A percentile compares a stretch with the other conserved stretches of the same genome.
phyloP scores from a whole-genome alignment of 2,329 filamentous ascomycete species.

The Colletotrichum sp. region DNA sequence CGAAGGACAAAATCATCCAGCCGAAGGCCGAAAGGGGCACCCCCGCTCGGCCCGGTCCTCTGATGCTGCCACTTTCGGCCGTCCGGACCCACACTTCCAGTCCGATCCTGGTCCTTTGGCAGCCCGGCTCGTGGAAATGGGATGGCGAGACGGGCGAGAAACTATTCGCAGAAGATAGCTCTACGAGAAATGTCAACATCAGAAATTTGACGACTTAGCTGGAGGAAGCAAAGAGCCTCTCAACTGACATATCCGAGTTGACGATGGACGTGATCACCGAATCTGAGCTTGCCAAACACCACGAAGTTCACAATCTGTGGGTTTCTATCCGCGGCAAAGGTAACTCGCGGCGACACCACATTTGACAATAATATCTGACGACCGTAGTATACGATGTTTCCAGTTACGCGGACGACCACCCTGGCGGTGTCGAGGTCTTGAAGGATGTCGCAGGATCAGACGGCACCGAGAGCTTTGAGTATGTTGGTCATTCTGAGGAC shows the following conservation, averaged over 20 bases:
- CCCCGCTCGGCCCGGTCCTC: neutral
- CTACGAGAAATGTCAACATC: neutral
- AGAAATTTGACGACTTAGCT: no score
- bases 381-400: neutral
- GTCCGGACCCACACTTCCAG: neutral
- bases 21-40: neutral
- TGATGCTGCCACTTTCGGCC: neutral
- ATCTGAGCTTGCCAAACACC: neutral
- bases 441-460: neutral
- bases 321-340: neutral
- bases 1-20: neutral
- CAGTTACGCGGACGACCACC: neutral
- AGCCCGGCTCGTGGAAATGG: neutral
- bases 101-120: neutral
- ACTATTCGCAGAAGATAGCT: fast-evolving
- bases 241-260: neutral
- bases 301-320: neutral
- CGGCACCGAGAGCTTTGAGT: slow-evolving; percentile 13
- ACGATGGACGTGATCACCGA: neutral
- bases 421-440: neutral
- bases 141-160: fast-evolving
- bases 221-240: neutral
- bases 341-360: neutral
- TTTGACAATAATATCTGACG: neutral
- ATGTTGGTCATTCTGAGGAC: neutral